These are phyloP conservation scores for Xylaria cubensis DNA, from an alignment of 495 filamentous ascomycete genomes.

Conservation along the genomic window DNA sequence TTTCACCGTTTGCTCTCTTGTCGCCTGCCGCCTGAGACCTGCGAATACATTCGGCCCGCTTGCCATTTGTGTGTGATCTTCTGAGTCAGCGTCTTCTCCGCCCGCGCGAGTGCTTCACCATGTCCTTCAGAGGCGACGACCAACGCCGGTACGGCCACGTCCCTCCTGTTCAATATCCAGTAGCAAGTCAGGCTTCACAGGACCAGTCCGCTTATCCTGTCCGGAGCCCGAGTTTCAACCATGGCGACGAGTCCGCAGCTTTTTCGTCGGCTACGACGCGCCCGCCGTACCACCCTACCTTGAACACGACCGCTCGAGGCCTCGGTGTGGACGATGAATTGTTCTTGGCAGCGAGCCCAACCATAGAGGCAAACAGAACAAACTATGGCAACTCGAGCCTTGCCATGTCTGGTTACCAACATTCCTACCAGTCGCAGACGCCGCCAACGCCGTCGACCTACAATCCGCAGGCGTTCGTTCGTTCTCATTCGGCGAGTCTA, in stretches of 20 bases:
- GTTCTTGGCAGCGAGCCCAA: slow-evolving; percentile 51
- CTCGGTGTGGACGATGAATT: slow-evolving; percentile 54
- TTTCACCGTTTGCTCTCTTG: background rate
- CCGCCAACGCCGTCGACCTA: slow-evolving; percentile 67
- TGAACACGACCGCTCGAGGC: slow-evolving; percentile 40
- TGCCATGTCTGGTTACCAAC: slow-evolving; percentile 62
- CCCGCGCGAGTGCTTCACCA: slow-evolving; percentile 32
- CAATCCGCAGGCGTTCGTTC: slow-evolving; percentile 82
- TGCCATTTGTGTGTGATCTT: slow-evolving; percentile 8
- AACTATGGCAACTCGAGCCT: slow-evolving; percentile 56
- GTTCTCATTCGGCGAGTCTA: slow-evolving; percentile 62
- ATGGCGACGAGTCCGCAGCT: slow-evolving; percentile 71
- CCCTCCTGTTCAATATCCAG: slow-evolving; percentile 63
- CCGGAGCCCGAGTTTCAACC: slow-evolving; percentile 77
- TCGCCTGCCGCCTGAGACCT: slow-evolving; percentile 2
- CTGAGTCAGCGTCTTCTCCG: background rate
- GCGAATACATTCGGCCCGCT: background rate
- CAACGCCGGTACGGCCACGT: slow-evolving; percentile 64
- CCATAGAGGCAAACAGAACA: slow-evolving; percentile 44
- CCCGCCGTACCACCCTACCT: slow-evolving; percentile 37
- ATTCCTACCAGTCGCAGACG: slow-evolving; percentile 64
- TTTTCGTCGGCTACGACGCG: slow-evolving; percentile 50
- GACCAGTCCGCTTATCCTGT: slow-evolving; percentile 50
- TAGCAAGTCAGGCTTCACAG: slow-evolving; percentile 44
- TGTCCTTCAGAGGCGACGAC: slow-evolving; percentile 63